These are phyloP conservation scores for Hymenoscyphus scutula DNA, from an alignment of 2,329 filamentous ascomycete genomes.

Conservation along the genomic window DNA sequence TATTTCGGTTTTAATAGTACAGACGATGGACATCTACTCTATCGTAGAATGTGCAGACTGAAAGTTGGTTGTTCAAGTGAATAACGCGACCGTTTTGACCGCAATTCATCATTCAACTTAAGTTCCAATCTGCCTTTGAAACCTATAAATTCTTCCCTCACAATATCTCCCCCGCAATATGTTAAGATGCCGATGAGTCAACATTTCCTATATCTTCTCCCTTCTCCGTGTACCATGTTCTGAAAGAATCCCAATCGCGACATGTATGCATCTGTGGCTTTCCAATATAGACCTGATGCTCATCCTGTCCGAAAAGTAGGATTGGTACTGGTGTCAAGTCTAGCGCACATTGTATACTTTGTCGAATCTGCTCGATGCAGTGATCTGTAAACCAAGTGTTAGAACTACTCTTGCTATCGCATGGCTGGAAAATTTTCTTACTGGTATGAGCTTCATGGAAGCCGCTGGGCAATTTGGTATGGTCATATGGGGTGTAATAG, in stretches of 20 bases:
- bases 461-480: conserved; percentile 14
- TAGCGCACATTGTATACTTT: conserved; percentile 22
- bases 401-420: neutral
- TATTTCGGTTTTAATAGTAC: neutral
- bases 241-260: conserved; percentile 20
- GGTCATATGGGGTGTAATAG: conserved; percentile 20
- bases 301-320: conserved; percentile 15
- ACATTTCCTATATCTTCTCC: conserved; percentile 17
- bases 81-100: neutral
- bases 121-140: neutral
- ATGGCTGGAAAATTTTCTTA: conserved; percentile 6
- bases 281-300: conserved; percentile 16
- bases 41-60: neutral
- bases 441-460: conserved; percentile 16
- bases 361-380: conserved; percentile 25
- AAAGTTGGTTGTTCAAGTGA: neutral
- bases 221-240: conserved; percentile 22
- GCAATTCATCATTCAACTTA: neutral
- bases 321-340: conserved; percentile 22
- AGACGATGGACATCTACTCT: neutral
- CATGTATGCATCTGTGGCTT: conserved; percentile 23
- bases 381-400: conserved; percentile 16
- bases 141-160: neutral
- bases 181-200: neutral
- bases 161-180: neutral